Percentiles rank a stretch among this genome's conserved stretches.
phyloP scores from a whole-genome alignment of 345 rosid species.

The Orychophragmus violaceus region DNA sequence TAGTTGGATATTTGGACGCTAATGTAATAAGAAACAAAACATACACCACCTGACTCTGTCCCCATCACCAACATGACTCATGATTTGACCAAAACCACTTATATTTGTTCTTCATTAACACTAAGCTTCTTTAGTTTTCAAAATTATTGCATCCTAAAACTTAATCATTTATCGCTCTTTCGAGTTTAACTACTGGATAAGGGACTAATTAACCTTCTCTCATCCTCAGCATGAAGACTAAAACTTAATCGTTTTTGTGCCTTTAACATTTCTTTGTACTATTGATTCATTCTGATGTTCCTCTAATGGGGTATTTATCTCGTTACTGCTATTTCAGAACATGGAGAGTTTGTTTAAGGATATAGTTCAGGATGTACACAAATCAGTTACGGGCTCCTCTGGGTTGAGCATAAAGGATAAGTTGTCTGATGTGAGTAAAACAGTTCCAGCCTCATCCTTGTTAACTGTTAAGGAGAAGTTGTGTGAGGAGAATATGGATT shows the following conservation, averaged over 20 bases:
- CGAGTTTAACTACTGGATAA: too few relatives aligned
- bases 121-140: conserved; percentile 1
- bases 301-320: background rate
- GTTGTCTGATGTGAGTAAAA: too few relatives aligned
- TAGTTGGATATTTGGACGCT: background rate
- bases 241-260: background rate
- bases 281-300: background rate
- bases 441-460: too few relatives aligned
- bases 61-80: conserved; percentile 17
- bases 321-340: conserved; percentile 16
- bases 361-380: too few relatives aligned
- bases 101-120: conserved; percentile 22
- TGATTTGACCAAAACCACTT: conserved; percentile 24
- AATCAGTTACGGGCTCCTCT: too few relatives aligned
- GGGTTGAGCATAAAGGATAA: too few relatives aligned
- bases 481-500: background rate
- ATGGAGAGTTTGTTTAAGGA: too few relatives aligned
- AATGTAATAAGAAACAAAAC: background rate
- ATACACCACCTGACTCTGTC: background rate
- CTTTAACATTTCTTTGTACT: background rate
- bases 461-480: too few relatives aligned
- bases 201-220: background rate
- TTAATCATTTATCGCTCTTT: too few relatives aligned
- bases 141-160: too few relatives aligned
- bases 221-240: background rate